Conservation (phyloP, 805 yeast species). For the Zygoascus ofunaensis region DNA sequence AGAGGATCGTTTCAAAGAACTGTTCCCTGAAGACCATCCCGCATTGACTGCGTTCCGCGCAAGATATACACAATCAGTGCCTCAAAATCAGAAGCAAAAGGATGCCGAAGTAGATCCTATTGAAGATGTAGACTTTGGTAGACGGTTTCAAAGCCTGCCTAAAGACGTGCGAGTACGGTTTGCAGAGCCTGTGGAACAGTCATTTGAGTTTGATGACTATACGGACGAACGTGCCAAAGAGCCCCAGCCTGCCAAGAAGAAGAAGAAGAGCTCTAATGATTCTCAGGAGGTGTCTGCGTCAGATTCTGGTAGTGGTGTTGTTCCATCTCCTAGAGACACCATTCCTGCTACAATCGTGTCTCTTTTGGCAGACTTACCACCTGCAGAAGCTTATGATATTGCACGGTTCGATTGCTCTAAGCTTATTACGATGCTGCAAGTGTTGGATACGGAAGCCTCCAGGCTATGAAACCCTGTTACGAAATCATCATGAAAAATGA, state of each 20-base stretch:
- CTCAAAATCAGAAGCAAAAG: too few species aligned
- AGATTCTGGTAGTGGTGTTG: too few species aligned
- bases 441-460: slow-evolving; percentile 5
- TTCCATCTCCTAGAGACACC: too few species aligned
- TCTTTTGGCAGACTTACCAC: slow-evolving; percentile 51
- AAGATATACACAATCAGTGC: too few species aligned
- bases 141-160: not conserved
- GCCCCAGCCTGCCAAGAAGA: not conserved
- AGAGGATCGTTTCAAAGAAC: slow-evolving; percentile 54
- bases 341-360: slow-evolving; percentile 34
- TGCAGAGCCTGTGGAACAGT: not conserved
- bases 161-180: not conserved
- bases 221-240: slow-evolving; percentile 1
- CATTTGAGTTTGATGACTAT: not conserved
- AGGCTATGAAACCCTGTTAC: too few species aligned
- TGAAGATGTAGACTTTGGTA: slow-evolving; percentile 15
- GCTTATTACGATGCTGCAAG: slow-evolving; percentile 32
- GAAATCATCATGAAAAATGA: not conserved
- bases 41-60: slow-evolving; percentile 31
- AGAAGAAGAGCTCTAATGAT: not conserved
- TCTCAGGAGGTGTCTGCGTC: too few species aligned
- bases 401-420: slow-evolving; percentile 47
- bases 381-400: slow-evolving; percentile 43
- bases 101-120: slow-evolving; percentile 16
- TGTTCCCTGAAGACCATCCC: slow-evolving; percentile 56